These are phyloP conservation scores for Clitopilus hobsonii DNA, from an alignment of 768 basidiomycete species.

Conservation along the genomic window DNA sequence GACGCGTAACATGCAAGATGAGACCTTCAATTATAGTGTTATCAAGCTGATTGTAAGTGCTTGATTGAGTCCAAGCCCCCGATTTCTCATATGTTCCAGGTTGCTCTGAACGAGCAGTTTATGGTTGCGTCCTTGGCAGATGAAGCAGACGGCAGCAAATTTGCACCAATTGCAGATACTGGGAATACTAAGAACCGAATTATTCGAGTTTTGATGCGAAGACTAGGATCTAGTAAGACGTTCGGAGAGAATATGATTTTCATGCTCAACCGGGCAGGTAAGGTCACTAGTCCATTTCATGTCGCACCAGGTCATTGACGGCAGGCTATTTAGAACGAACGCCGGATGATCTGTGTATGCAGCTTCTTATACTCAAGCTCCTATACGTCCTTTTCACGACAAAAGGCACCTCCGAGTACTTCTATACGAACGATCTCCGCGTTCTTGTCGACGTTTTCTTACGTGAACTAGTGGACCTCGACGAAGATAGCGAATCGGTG, in stretches of 20 bases:
- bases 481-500: slow-evolving; percentile 92
- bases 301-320: neutral
- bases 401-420: slow-evolving; percentile 88
- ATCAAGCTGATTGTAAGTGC: slow-evolving; percentile 85
- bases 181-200: slow-evolving; percentile 67
- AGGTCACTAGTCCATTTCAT: slow-evolving; percentile 21
- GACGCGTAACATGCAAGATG: slow-evolving; percentile 83
- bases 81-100: too few species aligned
- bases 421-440: slow-evolving; percentile 95
- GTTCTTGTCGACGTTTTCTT: slow-evolving; percentile 97
- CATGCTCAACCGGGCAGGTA: slow-evolving; percentile 94
- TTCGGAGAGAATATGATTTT: slow-evolving; percentile 99
- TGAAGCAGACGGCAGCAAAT: slow-evolving; percentile 18
- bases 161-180: slow-evolving; percentile 4
- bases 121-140: slow-evolving; percentile 77
- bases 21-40: slow-evolving; percentile 91
- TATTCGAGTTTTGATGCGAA: slow-evolving; percentile 76
- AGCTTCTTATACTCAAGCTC: slow-evolving; percentile 89
- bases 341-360: slow-evolving; percentile 91
- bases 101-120: slow-evolving; percentile 95
- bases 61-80: too few species aligned
- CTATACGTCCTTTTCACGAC: slow-evolving; percentile 95
- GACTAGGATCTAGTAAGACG: slow-evolving; percentile 83
- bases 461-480: slow-evolving; percentile 87
- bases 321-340: slow-evolving; percentile 58